Base-by-base conservation (phyloP, 2,329 filamentous ascomycete genomes). In the Penicillium decumbens region DNA sequence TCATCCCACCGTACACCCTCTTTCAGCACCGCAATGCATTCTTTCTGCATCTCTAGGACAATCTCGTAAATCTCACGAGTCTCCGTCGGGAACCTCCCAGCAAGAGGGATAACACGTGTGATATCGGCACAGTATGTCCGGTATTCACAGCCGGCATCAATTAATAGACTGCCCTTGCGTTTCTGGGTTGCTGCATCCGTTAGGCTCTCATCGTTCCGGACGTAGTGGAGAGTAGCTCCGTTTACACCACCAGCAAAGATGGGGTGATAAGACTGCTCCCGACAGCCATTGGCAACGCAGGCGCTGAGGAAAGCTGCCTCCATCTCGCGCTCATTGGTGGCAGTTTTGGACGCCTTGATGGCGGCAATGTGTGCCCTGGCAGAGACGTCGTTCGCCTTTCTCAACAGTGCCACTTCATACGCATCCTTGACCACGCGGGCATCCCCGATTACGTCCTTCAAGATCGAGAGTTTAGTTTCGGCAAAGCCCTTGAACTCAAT, bases 81-180 rank as follows among this genome's bases (percentile, higher is more conserved):
- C 65, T 92, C 86, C 12, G 77, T 68, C 0, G 82, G 80, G 59
- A 89, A 95, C 0, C 73, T 73, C 5, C 88, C 87, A 12, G 78
- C 80, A 20, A 96, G 72, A 4, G 92, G 92, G 57, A 96, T 83
- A 0, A 91, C 93, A 32, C 92, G 82, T 0, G 93, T 97, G 25
- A 97, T 83, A 68, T 97, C 92, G 49, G 87, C 88, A 27, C 89
- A 89, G 67, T 98, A 97, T 59, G 87, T 85, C 42, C 83, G 74
- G 71, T 84, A 95, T 70, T 97, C 92, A 57, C 84, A 87, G 2
- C 89, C 91, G 1, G 92, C 91, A 66, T 98, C 92, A 4, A 98
- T 76, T 18, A 95, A 84, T 28, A 97, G 74, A 27, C 91, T 78
- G 63, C 91, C 82, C 49, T 84, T 80, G 27, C 64, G 67, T 47